These are phyloP conservation scores for Lepiota brunneoincarnata DNA, from an alignment of 768 basidiomycete species.

Conservation along the genomic window DNA sequence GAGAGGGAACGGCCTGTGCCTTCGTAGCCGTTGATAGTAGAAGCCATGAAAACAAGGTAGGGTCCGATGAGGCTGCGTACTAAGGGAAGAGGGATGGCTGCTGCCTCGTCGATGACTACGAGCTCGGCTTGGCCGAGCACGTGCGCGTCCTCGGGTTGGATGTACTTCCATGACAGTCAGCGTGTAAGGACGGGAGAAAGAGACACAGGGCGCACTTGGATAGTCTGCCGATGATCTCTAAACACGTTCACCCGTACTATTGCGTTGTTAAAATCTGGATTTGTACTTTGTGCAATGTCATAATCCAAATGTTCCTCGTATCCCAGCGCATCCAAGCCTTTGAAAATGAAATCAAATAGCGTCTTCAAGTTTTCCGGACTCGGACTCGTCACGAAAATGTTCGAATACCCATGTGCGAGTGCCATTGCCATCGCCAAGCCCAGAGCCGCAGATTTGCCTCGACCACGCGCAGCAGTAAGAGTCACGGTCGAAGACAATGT, in stretches of 20 bases:
- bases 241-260: slow-evolving; percentile 96
- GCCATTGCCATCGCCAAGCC: slow-evolving; percentile 94
- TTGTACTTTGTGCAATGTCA: slow-evolving; percentile 93
- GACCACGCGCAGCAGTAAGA: slow-evolving; percentile 90
- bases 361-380: slow-evolving; percentile 98
- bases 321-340: slow-evolving; percentile 89
- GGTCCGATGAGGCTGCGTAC: slow-evolving; percentile 93
- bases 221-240: slow-evolving; percentile 90
- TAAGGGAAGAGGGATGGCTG: slow-evolving; percentile 94
- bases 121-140: slow-evolving; percentile 97
- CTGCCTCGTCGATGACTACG: slow-evolving; percentile 97
- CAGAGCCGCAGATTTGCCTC: slow-evolving; percentile 96
- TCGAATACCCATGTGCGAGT: slow-evolving; percentile 90
- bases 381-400: slow-evolving; percentile 97
- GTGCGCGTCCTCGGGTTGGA: slow-evolving; percentile 96
- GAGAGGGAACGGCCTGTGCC: slow-evolving; percentile 98
- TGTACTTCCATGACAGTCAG: slow-evolving; percentile 55
- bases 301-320: slow-evolving; percentile 99
- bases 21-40: slow-evolving; percentile 99
- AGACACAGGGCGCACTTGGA: slow-evolving; percentile 63
- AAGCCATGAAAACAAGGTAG: slow-evolving; percentile 97
- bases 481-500: slow-evolving; percentile 93
- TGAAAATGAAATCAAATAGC: slow-evolving; percentile 96
- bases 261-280: slow-evolving; percentile 90
- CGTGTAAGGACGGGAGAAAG: not conserved